Evolutionary conservation across 495 filamentous ascomycete genomes (phyloP).

Genomic region (Aspergillus bertholletiae): DNA sequence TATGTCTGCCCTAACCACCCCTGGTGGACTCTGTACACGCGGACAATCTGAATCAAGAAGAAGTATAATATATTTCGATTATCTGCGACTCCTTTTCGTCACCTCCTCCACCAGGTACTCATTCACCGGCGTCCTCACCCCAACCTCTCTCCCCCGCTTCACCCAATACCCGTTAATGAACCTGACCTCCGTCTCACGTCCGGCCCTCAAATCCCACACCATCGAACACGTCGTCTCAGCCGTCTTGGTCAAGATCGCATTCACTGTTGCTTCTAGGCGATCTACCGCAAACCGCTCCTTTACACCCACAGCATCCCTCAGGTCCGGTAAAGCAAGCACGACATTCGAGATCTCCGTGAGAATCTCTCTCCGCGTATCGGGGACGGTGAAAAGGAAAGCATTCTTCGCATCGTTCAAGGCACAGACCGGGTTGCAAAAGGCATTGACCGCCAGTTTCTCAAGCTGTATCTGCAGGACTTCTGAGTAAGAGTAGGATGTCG

Average conservation of each 20-base stretch:
- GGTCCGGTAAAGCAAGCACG: conserved; percentile 52
- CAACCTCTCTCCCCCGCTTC: conserved; percentile 52
- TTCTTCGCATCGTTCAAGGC: conserved; percentile 63
- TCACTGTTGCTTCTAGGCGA: conserved; percentile 45
- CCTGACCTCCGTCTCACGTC: conserved; percentile 64
- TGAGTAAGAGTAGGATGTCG: conserved; percentile 23
- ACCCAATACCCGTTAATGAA: conserved; percentile 75
- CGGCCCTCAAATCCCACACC: conserved; percentile 63
- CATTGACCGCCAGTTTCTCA: conserved; percentile 68
- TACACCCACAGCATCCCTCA: conserved; percentile 47
- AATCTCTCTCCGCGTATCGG: conserved; percentile 47
- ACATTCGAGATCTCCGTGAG: conserved; percentile 51
- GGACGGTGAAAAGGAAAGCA: conserved; percentile 49
- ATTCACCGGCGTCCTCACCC: conserved; percentile 27
- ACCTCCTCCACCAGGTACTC: conserved; percentile 5
- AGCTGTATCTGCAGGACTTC: conserved; percentile 51
- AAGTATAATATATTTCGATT: not conserved
- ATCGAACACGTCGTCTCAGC: conserved; percentile 64
- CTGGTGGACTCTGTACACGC: too few species aligned
- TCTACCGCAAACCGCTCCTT: conserved; percentile 41
- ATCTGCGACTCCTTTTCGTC: not conserved
- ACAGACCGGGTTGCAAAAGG: conserved; percentile 70
- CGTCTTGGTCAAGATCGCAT: conserved; percentile 51
- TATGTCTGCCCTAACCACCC: too few species aligned
- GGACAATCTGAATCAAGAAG: too few species aligned